phyloP scores from a whole-genome alignment of 352 stramenopile species.

The Hyaloperonospora brassicae region DNA sequence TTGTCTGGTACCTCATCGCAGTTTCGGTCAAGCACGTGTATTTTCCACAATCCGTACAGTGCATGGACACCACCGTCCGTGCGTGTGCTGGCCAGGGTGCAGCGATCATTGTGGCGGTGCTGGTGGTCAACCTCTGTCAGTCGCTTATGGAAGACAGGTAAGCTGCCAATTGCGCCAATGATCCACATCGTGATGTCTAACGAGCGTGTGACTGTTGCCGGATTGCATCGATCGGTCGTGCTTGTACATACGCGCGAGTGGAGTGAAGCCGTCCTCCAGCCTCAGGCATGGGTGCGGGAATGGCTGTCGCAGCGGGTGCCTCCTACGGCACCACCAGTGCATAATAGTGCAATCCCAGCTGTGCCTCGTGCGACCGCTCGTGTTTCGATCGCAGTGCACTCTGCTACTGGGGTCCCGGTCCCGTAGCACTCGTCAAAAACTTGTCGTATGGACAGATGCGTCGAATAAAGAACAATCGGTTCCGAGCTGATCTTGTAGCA shows the following conservation, averaged over 20 bases:
- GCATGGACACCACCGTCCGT: slow-evolving; percentile 47
- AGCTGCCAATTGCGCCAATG: slow-evolving; percentile 4
- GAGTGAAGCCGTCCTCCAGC: slow-evolving; percentile 37
- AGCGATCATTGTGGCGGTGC: slow-evolving; percentile 42
- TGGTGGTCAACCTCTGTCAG: slow-evolving; percentile 44
- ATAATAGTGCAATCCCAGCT: slow-evolving; percentile 29
- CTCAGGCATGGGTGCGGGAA: slow-evolving; percentile 30
- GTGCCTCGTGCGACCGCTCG: slow-evolving; percentile 28
- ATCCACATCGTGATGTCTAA: slow-evolving; percentile 7
- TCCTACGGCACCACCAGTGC: slow-evolving; percentile 28
- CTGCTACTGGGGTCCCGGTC: slow-evolving; percentile 19
- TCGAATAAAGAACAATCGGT: slow-evolving; percentile 5
- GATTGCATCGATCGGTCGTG: slow-evolving; percentile 5
- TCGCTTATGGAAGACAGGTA: slow-evolving; percentile 61
- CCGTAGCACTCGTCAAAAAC: slow-evolving; percentile 11
- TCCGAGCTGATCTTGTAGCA: slow-evolving; percentile 2
- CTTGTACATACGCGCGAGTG: slow-evolving; percentile 11
- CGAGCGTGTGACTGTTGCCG: slow-evolving; percentile 11
- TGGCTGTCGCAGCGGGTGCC: slow-evolving; percentile 30
- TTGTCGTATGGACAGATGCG: neutral
- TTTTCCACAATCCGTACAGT: slow-evolving; percentile 34
- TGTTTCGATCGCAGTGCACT: slow-evolving; percentile 25
- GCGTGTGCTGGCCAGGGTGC: slow-evolving; percentile 55
- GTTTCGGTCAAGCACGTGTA: slow-evolving; percentile 50
- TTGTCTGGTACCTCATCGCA: slow-evolving; percentile 64